Evolutionary conservation across 441 rosid species (phyloP).

Genomic region (Mallotus japonicus): DNA sequence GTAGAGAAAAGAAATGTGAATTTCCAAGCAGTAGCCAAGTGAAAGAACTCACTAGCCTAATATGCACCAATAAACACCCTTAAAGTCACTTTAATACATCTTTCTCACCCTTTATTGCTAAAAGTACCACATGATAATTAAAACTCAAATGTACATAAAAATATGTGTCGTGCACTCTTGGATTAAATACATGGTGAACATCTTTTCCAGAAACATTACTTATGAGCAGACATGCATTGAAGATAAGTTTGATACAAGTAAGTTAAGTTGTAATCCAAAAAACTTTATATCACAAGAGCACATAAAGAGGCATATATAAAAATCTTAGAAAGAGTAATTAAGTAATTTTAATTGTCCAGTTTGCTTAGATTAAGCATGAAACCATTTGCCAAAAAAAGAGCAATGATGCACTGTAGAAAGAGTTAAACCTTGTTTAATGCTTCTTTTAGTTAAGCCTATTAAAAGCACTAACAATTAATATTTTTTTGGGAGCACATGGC

Average conservation of each 20-base stretch:
- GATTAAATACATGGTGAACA: neutral
- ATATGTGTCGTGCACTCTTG: neutral
- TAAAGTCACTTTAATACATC: neutral
- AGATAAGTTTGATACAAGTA: neutral
- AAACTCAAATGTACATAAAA: neutral
- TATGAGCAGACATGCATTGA: neutral
- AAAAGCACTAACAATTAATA: neutral
- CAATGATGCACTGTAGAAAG: neutral
- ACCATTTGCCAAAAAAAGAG: neutral
- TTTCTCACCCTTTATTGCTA: neutral
- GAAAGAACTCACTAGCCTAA: neutral
- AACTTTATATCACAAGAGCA: neutral
- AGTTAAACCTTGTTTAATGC: neutral
- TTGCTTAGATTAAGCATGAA: neutral
- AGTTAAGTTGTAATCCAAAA: neutral
- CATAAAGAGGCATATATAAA: neutral
- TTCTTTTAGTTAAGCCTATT: neutral
- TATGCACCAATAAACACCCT: neutral
- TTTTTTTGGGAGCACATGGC: no score
- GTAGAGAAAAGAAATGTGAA: neutral
- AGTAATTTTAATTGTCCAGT: neutral
- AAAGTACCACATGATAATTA: neutral
- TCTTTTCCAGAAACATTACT: neutral
- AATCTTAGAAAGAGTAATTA: neutral
- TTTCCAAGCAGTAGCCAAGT: neutral